A percentile compares a stretch with the other conserved stretches of the same genome.
phyloP scores from a whole-genome alignment of 495 filamentous ascomycete genomes.

The Penicillium canescens region DNA sequence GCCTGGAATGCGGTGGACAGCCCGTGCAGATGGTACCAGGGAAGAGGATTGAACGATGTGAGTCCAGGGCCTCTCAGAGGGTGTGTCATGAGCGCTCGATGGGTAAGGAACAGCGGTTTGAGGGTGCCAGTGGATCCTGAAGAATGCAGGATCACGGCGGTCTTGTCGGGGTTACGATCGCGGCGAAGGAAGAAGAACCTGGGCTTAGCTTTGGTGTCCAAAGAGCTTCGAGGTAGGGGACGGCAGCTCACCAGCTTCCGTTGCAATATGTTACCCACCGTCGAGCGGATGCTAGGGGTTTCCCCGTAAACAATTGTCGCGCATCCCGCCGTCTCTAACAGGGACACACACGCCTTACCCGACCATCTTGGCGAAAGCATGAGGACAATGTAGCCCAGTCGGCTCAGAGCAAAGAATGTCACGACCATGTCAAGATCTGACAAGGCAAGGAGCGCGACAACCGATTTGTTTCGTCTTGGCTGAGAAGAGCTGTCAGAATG shows the following conservation, averaged over 20 bases:
- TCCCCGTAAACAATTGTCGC: conserved; percentile 44
- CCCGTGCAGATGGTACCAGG: conserved; percentile 56
- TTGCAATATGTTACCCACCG: conserved; percentile 42
- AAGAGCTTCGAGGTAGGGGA: conserved; percentile 23
- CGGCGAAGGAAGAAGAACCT: conserved; percentile 35
- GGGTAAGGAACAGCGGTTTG: conserved; percentile 49
- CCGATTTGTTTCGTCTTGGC: conserved; percentile 28
- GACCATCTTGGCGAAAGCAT: conserved; percentile 60
- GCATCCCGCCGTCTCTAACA: conserved; percentile 49
- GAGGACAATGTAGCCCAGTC: conserved; percentile 58
- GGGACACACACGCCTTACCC: conserved; percentile 48
- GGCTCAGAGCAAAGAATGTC: conserved; percentile 57
- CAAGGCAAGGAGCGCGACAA: conserved; percentile 54
- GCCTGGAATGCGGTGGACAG: conserved; percentile 48
- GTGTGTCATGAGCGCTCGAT: conserved; percentile 42
- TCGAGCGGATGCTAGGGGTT: conserved; percentile 39
- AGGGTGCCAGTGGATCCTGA: conserved; percentile 61
- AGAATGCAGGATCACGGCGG: conserved; percentile 53
- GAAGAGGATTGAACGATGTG: conserved; percentile 55
- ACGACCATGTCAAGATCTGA: conserved; percentile 59
- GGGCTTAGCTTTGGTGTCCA: conserved; percentile 16
- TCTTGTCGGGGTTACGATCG: conserved; percentile 29
- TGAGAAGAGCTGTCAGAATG: conserved; percentile 1
- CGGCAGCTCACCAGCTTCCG: conserved; percentile 34
- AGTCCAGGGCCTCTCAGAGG: conserved; percentile 32